These are phyloP conservation scores for Acacia concinna DNA, from an alignment of 331 rosid species.

Conservation along the genomic window DNA sequence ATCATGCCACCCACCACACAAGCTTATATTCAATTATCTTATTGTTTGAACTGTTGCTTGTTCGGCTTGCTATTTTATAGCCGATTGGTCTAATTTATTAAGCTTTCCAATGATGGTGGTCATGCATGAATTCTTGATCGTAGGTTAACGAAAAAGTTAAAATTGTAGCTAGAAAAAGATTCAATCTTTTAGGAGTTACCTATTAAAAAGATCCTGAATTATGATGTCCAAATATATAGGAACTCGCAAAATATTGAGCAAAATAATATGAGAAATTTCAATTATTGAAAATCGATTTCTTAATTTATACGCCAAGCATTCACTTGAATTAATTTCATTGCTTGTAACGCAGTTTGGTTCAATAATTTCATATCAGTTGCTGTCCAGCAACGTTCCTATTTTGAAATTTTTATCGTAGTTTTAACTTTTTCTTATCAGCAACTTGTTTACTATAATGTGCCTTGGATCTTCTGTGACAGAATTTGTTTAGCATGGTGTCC, in stretches of 20 bases:
- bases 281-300: background rate
- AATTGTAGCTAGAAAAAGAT: background rate
- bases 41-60: background rate
- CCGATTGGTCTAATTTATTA: background rate
- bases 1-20: background rate
- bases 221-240: background rate
- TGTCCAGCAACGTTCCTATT: background rate
- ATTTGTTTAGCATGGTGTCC: constrained; percentile 13
- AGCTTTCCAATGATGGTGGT: background rate
- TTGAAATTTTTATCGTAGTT: background rate
- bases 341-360: background rate
- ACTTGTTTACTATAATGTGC: background rate
- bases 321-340: background rate
- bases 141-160: background rate
- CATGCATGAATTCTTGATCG: background rate
- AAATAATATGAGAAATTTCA: background rate
- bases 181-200: background rate
- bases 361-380: background rate
- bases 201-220: background rate
- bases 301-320: background rate
- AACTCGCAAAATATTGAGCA: background rate
- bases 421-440: background rate
- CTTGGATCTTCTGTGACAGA: constrained; percentile 1
- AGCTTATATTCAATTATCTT: background rate
- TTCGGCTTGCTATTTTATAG: background rate